A percentile compares a stretch with the other conserved stretches of the same genome.
These are phyloP conservation scores for Chlorella vulgaris DNA, from an alignment of 139 green algal species.

Conservation along the genomic window DNA sequence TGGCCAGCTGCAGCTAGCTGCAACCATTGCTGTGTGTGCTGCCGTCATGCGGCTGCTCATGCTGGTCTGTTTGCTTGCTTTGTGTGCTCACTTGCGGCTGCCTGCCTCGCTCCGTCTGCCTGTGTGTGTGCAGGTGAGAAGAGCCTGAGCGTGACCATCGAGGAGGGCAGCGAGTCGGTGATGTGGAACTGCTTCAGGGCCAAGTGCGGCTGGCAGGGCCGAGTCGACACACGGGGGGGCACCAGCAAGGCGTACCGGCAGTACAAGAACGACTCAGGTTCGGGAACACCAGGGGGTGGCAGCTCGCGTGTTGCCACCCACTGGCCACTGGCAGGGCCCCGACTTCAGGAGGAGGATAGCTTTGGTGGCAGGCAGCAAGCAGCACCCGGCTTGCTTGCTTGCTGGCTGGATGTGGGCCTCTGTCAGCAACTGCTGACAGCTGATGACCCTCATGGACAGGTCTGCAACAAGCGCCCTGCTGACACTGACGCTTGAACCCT, in stretches of 20 bases:
- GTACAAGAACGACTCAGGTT: slow-evolving; percentile 27
- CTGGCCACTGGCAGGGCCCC: no score
- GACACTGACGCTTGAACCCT: no score
- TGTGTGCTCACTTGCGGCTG: neutral
- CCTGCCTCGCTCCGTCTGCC: neutral
- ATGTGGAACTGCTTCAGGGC: slow-evolving; percentile 68
- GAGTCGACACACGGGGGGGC: slow-evolving; percentile 1
- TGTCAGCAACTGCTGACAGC: no score
- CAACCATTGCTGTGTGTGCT: no score
- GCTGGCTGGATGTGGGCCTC: no score
- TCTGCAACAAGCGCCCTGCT: no score
- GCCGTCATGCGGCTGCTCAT: neutral
- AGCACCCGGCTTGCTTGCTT: no score
- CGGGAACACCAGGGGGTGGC: neutral
- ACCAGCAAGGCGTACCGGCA: slow-evolving; percentile 21
- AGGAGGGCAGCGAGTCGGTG: slow-evolving; percentile 45
- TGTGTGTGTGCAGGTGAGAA: slow-evolving; percentile 13
- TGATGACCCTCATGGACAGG: no score
- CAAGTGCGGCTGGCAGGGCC: slow-evolving; percentile 65
- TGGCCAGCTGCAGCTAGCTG: neutral
- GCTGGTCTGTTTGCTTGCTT: neutral
- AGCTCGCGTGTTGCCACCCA: neutral
- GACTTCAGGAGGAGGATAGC: no score
- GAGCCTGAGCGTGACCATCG: slow-evolving; percentile 55
- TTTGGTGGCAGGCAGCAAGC: no score